Conservation (phyloP, 331 rosid genomes). For the Telfairia occidentalis region DNA sequence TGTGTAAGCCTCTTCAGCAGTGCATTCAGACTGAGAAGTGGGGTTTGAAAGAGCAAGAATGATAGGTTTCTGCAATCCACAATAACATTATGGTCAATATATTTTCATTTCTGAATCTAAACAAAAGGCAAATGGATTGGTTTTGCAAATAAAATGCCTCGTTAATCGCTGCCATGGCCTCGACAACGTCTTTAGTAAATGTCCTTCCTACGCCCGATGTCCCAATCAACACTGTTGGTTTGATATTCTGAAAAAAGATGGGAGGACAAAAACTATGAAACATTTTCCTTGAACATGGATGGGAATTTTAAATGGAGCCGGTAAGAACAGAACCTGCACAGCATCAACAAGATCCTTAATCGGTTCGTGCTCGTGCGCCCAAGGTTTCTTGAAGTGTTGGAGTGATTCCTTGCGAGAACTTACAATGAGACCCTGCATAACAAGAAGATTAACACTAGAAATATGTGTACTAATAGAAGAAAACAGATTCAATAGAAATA, state of each 20-base stretch:
- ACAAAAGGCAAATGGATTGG: conserved; percentile 1
- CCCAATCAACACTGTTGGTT: conserved; percentile 87
- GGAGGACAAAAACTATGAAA: conserved; percentile 13
- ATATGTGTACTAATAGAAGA: conserved; percentile 13
- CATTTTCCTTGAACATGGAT: neutral
- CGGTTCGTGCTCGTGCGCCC: conserved; percentile 90
- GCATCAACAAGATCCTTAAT: conserved; percentile 47
- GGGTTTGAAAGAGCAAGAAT: conserved; percentile 90
- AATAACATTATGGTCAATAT: conserved; percentile 15
- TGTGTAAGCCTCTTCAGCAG: conserved; percentile 86
- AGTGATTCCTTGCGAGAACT: conserved; percentile 77
- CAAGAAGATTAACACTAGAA: conserved; percentile 17
- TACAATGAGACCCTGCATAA: conserved; percentile 71
- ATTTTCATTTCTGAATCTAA: neutral
- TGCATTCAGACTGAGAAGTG: conserved; percentile 93
- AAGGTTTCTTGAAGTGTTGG: conserved; percentile 88
- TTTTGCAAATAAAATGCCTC: conserved; percentile 38
- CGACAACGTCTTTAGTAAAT: conserved; percentile 64
- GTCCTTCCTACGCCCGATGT: conserved; percentile 82
- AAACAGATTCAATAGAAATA: neutral
- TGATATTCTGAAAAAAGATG: conserved; percentile 49
- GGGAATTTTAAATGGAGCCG: neutral
- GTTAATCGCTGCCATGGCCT: conserved; percentile 63
- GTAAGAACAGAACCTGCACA: conserved; percentile 33
- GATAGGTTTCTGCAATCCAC: conserved; percentile 56